These are phyloP conservation scores for Nasturtium officinale DNA, from an alignment of 345 rosid species.

Conservation along the genomic window DNA sequence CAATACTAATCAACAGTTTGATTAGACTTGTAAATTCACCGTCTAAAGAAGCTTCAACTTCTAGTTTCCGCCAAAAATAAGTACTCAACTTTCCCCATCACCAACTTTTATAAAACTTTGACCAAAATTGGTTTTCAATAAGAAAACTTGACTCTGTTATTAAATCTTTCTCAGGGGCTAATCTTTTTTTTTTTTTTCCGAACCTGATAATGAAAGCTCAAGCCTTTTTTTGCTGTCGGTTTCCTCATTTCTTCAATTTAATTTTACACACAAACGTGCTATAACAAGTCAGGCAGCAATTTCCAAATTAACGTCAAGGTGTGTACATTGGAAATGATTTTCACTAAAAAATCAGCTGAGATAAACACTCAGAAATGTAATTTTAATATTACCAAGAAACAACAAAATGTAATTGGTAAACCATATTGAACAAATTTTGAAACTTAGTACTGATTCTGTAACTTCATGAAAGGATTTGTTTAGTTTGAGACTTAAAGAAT, in stretches of 20 bases:
- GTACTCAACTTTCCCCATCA: slow-evolving; percentile 1
- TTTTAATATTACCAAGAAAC: neutral
- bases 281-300: slow-evolving; percentile 6
- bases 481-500: neutral
- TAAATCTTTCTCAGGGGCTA: neutral
- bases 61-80: neutral
- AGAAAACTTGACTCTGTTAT: neutral
- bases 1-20: neutral
- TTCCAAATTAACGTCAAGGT: neutral
- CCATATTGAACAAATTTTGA: neutral
- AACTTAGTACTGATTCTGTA: too few relatives aligned
- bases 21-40: slow-evolving; percentile 4
- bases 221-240: neutral
- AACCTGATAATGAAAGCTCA: neutral
- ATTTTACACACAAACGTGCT: neutral
- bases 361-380: neutral
- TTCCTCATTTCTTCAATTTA: neutral
- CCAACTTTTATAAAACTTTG: neutral
- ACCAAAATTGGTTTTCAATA: neutral
- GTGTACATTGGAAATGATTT: neutral
- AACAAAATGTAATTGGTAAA: neutral
- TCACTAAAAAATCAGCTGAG: neutral
- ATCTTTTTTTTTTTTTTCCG: neutral
- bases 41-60: neutral
- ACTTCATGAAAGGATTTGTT: neutral